These are phyloP conservation scores for Aureobasidium mangrovei DNA, from an alignment of 2,329 filamentous ascomycete genomes.

Conservation along the genomic window DNA sequence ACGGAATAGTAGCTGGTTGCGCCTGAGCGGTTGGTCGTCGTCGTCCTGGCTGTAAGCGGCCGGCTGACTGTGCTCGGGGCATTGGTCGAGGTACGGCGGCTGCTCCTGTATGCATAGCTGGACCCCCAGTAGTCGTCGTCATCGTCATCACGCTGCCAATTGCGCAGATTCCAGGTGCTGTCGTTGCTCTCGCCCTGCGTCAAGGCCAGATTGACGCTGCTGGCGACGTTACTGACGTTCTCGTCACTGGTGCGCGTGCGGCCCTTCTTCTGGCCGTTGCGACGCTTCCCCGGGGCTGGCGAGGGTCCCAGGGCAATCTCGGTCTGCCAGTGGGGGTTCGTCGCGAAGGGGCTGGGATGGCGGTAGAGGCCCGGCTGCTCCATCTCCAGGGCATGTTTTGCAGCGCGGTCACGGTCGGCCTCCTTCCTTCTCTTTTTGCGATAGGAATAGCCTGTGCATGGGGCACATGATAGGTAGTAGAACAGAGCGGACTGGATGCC, in stretches of 20 bases:
- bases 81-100: neutral
- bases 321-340: constrained; percentile 80
- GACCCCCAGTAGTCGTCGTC: constrained; percentile 81
- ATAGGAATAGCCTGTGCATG: constrained; percentile 63
- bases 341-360: constrained; percentile 75
- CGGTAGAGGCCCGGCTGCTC: constrained; percentile 66
- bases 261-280: constrained; percentile 39
- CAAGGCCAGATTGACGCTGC: constrained; percentile 12
- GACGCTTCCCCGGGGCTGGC: constrained; percentile 38
- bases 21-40: constrained; percentile 22
- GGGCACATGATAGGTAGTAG: constrained; percentile 68
- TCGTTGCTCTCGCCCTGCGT: constrained; percentile 29
- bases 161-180: constrained; percentile 63
- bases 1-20: constrained; percentile 8
- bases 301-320: constrained; percentile 77
- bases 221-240: constrained; percentile 9
- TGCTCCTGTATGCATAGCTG: neutral
- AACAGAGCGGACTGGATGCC: constrained; percentile 67
- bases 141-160: constrained; percentile 82
- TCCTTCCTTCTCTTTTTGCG: constrained; percentile 62
- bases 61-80: constrained; percentile 7
- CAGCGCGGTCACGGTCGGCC: constrained; percentile 57
- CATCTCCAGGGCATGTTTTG: constrained; percentile 55
- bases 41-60: constrained; percentile 19
- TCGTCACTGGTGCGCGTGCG: constrained; percentile 13